phyloP scores from a whole-genome alignment of 108 stramenopile genomes.

The Cyclotella kingstonii region DNA sequence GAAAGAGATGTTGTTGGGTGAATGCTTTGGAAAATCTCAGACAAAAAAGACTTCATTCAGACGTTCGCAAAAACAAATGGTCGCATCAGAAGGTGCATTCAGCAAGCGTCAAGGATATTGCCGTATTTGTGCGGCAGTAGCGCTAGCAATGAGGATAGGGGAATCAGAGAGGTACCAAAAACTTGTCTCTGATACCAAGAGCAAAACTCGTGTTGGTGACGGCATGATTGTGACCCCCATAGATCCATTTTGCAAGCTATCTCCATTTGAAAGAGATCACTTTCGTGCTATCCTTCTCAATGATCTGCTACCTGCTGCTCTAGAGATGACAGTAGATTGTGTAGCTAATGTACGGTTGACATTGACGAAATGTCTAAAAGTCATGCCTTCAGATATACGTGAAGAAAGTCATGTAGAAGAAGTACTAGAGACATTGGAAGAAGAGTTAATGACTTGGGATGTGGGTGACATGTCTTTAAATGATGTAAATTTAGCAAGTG shows the following conservation, averaged over 20 bases:
- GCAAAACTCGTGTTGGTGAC: not conserved
- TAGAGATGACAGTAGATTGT: conserved; percentile 78
- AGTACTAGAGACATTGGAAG: conserved; percentile 60
- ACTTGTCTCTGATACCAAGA: not conserved
- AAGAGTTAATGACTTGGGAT: conserved; percentile 85
- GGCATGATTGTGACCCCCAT: conserved; percentile 8
- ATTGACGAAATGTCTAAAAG: conserved; percentile 63
- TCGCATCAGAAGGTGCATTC: conserved; percentile 55
- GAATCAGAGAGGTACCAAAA: conserved; percentile 25
- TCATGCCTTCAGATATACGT: conserved; percentile 64
- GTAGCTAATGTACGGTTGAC: conserved; percentile 79
- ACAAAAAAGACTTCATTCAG: conserved; percentile 9
- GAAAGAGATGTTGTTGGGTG: conserved; percentile 60
- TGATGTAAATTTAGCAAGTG: conserved; percentile 12
- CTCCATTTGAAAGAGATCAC: conserved; percentile 58
- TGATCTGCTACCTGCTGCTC: conserved; percentile 62
- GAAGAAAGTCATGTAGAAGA: conserved; percentile 45
- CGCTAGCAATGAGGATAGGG: conserved; percentile 65
- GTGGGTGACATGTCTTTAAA: conserved; percentile 32
- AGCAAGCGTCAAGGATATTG: conserved; percentile 77
- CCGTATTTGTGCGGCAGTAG: conserved; percentile 65
- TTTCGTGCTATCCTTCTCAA: conserved; percentile 55
- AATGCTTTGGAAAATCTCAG: conserved; percentile 10
- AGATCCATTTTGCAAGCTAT: conserved; percentile 61
- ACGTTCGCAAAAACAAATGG: conserved; percentile 41